Conservation (phyloP, 208 protist species). For the Novymonas esmeraldas region DNA sequence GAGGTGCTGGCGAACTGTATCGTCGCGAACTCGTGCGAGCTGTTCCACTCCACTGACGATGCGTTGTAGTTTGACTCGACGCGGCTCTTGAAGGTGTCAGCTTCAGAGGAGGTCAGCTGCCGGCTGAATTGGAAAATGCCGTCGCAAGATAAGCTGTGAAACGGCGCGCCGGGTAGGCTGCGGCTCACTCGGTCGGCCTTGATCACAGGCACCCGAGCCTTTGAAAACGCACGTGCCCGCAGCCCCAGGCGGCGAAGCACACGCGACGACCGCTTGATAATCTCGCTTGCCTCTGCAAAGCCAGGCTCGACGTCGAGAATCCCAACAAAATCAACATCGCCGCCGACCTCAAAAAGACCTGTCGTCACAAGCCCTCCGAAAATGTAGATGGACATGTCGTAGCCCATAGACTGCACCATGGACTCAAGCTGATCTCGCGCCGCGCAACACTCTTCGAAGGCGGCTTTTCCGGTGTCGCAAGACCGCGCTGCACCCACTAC, state of each 20-base stretch:
- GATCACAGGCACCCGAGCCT: conserved; percentile 84
- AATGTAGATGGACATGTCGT: conserved; percentile 87
- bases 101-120: conserved; percentile 51
- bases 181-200: conserved; percentile 85
- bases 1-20: conserved; percentile 72
- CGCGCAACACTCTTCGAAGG: conserved; percentile 83
- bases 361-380: conserved; percentile 88
- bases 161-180: conserved; percentile 69
- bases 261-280: conserved; percentile 63
- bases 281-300: conserved; percentile 76
- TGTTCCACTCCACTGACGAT: conserved; percentile 76
- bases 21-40: conserved; percentile 72
- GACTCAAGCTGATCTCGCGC: conserved; percentile 82
- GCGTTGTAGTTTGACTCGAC: conserved; percentile 68
- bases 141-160: conserved; percentile 71
- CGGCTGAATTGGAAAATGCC: conserved; percentile 87
- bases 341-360: conserved; percentile 80
- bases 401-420: conserved; percentile 77
- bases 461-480: conserved; percentile 77
- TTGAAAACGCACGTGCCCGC: conserved; percentile 62
- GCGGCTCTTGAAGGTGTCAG: conserved; percentile 46
- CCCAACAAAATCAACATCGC: conserved; percentile 90
- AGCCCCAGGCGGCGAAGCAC: conserved; percentile 82
- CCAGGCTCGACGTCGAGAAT: conserved; percentile 86
- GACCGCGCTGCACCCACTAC: conserved; percentile 60